Conservation (phyloP, 371 early-diverging fungal species). For the Coemansia sp. region DNA sequence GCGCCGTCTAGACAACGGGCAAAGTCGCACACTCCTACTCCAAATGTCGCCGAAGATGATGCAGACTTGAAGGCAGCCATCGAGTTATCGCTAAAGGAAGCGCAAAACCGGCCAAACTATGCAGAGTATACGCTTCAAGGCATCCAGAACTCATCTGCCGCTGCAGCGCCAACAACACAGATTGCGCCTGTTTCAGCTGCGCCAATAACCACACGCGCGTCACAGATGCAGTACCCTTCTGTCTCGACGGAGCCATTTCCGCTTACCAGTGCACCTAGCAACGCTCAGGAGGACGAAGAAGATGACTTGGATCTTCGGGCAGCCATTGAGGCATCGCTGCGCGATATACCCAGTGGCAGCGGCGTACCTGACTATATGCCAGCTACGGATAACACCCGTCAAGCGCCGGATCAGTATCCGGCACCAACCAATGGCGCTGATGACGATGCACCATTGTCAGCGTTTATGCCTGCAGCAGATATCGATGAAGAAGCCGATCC, state of each 20-base stretch:
- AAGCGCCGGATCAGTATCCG: neutral
- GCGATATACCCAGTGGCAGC: constrained; percentile 56
- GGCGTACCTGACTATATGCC: constrained; percentile 30
- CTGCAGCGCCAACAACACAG: neutral
- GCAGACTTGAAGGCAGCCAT: constrained; percentile 87
- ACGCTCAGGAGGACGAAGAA: constrained; percentile 54
- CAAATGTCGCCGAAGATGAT: constrained; percentile 60
- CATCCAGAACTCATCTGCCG: constrained; percentile 4
- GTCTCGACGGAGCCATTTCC: constrained; percentile 30
- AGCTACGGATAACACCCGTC: constrained; percentile 4
- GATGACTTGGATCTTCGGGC: constrained; percentile 87
- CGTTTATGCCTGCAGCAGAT: constrained; percentile 53
- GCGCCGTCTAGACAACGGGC: neutral
- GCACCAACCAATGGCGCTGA: neutral
- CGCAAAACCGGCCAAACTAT: constrained; percentile 56
- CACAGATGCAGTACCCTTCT: constrained; percentile 17
- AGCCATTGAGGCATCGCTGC: constrained; percentile 90
- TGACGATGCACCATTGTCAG: constrained; percentile 17
- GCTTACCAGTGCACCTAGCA: constrained; percentile 15
- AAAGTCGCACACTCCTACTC: constrained; percentile 6
- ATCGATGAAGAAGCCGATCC: constrained; percentile 53
- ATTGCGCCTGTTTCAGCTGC: constrained; percentile 32
- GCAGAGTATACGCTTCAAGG: constrained; percentile 41
- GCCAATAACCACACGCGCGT: constrained; percentile 1
- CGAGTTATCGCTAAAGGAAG: constrained; percentile 76